Base-by-base conservation (phyloP, 164 flowering plant genomes). In the Vitis rotundifolia region DNA sequence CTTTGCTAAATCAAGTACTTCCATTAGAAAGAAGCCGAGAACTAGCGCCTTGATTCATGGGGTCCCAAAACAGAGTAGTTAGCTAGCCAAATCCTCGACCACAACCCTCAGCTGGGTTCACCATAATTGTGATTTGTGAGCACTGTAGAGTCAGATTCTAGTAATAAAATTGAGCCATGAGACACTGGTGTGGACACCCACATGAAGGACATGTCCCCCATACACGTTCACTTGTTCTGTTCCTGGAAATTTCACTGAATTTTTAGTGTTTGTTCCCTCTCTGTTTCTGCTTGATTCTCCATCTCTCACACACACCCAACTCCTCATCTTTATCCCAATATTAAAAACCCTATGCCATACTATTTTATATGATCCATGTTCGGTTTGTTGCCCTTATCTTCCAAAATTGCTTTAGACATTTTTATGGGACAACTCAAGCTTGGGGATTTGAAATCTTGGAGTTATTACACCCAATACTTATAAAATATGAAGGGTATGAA, bases 141-240 rank as follows among this genome's bases (percentile, higher is more conserved):
- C 62, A 22, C 26, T 22, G 26, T 2, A 22, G 26, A 22, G 26
- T 22, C 8, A 56, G 2, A 31, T 31, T 13, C 16, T 31, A 14
- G 16, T 8, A 16, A 31, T 9, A 8, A 58, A 18, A 28, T 14
- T 13, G 37, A 51, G 57, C 8, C 5, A 22, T 64, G 44, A 15
- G 64, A 54, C 73, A 37, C 61, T 26, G 9, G 49, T 49, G 44
- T 67, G 71, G 66, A 58, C 77, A 52, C 51, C 70, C 66, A 70
- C 69, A 47, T 55, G 73, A 67, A 49, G 9, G 60, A 62, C 66
- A 61, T 80, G 79, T 75, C 71, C 75, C 71, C 69, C 68, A 67
- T 71, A 11, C 66, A 61, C 66, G 37, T 78, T 48, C 66, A 49
- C 22, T 55, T 16, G 22, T 49, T 67, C 49, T 49, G 61, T 56